phyloP scores from a whole-genome alignment of 768 basidiomycete genomes.

The Tephrocybe sp. region DNA sequence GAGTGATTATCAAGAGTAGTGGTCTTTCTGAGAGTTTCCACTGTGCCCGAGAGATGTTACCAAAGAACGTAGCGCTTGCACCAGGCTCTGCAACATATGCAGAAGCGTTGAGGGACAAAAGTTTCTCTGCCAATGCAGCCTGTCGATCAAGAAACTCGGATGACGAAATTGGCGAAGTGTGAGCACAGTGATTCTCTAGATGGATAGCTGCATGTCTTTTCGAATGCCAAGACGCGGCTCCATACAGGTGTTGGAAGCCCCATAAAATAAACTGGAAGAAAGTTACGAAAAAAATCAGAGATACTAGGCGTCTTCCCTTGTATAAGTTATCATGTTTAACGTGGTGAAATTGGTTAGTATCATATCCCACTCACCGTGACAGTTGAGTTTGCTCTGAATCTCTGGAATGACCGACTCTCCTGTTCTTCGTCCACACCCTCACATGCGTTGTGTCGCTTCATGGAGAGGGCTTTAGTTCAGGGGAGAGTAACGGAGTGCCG shows the following conservation, averaged over 20 bases:
- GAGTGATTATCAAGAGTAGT: slow-evolving; percentile 62
- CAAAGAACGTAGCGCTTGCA: slow-evolving; percentile 66
- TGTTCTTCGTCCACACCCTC: background rate
- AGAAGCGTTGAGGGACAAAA: slow-evolving; percentile 49
- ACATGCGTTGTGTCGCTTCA: background rate
- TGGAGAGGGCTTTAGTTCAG: background rate
- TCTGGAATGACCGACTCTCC: background rate
- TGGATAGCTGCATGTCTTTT: background rate
- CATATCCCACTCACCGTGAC: background rate
- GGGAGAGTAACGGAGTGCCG: background rate
- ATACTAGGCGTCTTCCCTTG: background rate
- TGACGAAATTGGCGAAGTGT: slow-evolving; percentile 43
- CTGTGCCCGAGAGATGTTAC: slow-evolving; percentile 56
- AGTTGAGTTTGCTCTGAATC: background rate
- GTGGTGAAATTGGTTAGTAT: no score
- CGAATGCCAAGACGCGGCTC: background rate
- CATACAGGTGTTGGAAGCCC: background rate
- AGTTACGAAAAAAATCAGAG: background rate
- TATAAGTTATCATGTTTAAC: no score
- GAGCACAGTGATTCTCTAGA: slow-evolving; percentile 38
- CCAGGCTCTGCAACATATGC: slow-evolving; percentile 83
- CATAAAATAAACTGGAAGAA: background rate
- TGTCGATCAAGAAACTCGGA: slow-evolving; percentile 54
- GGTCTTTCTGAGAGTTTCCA: slow-evolving; percentile 83
- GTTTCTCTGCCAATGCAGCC: slow-evolving; percentile 42